Percentiles rank a stretch among this genome's conserved stretches.
Evolutionary conservation across 768 basidiomycete genomes (phyloP).

Genomic region (Leucocoprinus sp.): DNA sequence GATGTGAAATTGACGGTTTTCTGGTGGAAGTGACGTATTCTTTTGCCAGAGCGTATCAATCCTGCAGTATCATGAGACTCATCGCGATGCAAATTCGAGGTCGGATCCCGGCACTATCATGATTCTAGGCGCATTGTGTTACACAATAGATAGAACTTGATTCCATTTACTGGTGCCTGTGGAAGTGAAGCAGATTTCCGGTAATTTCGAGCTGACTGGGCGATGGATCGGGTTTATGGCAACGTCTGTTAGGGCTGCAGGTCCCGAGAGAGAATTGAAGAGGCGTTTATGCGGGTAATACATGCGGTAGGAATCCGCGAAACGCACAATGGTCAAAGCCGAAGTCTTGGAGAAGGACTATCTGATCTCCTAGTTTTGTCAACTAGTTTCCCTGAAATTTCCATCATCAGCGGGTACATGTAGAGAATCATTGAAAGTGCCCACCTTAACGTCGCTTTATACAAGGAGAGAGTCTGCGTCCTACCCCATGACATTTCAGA

Average conservation of each 20-base stretch:
- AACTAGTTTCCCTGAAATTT: background rate
- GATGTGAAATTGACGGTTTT: background rate
- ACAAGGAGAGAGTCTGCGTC: background rate
- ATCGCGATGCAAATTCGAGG: background rate
- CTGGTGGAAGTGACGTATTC: constrained; percentile 8
- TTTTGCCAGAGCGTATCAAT: background rate
- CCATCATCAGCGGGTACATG: constrained; percentile 1
- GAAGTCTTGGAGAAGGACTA: background rate
- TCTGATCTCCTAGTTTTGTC: background rate
- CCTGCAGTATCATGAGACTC: background rate
- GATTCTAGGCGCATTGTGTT: background rate
- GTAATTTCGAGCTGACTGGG: too few relatives aligned
- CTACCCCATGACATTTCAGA: background rate
- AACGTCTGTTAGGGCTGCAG: too few relatives aligned
- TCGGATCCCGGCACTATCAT: background rate
- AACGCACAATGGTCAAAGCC: background rate
- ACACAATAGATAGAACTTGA: background rate
- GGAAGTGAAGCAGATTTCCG: too few relatives aligned
- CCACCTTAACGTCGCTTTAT: background rate
- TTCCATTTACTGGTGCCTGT: background rate
- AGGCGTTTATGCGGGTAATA: background rate
- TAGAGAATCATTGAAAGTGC: background rate
- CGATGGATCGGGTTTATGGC: too few relatives aligned
- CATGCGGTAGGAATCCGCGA: background rate
- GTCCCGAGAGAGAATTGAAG: background rate